Evolutionary conservation across 768 basidiomycete genomes (phyloP).

Genomic region (Lyophyllum shimeji): DNA sequence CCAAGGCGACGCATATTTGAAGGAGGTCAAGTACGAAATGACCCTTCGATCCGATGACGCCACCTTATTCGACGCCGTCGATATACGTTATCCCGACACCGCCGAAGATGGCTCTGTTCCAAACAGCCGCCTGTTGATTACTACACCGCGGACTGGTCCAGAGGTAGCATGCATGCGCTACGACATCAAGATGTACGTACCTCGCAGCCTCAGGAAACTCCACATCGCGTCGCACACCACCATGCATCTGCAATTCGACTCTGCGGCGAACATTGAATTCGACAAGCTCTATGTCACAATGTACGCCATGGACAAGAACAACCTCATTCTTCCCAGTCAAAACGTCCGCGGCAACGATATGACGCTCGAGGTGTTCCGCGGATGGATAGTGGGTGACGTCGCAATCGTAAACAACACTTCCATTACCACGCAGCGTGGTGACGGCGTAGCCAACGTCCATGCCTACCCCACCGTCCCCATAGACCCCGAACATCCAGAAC

Average conservation of each 20-base stretch:
- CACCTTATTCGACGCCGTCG: constrained; percentile 36
- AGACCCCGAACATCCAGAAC: constrained; percentile 29
- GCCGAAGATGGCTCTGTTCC: constrained; percentile 29
- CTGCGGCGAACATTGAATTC: constrained; percentile 39
- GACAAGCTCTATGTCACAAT: constrained; percentile 46
- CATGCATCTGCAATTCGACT: constrained; percentile 50
- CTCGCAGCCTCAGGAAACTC: constrained; percentile 48
- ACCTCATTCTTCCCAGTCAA: constrained; percentile 47
- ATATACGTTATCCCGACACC: constrained; percentile 33
- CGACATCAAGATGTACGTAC: constrained; percentile 52
- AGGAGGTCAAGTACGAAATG: constrained; percentile 49
- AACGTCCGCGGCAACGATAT: constrained; percentile 39
- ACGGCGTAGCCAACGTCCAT: constrained; percentile 48
- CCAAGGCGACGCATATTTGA: constrained; percentile 38
- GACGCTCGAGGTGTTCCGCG: constrained; percentile 47
- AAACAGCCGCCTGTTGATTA: constrained; percentile 37
- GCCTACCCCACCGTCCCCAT: constrained; percentile 39
- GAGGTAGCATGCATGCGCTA: constrained; percentile 48
- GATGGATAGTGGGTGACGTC: constrained; percentile 62
- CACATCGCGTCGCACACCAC: constrained; percentile 41
- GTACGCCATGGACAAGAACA: constrained; percentile 32
- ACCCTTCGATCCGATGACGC: constrained; percentile 43
- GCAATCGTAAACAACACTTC: constrained; percentile 39
- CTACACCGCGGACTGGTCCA: constrained; percentile 30
- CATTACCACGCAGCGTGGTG: constrained; percentile 50